A percentile compares a stretch with the other conserved stretches of the same genome.
These are phyloP conservation scores for Suillus americanus DNA, from an alignment of 768 basidiomycete genomes.

Conservation along the genomic window DNA sequence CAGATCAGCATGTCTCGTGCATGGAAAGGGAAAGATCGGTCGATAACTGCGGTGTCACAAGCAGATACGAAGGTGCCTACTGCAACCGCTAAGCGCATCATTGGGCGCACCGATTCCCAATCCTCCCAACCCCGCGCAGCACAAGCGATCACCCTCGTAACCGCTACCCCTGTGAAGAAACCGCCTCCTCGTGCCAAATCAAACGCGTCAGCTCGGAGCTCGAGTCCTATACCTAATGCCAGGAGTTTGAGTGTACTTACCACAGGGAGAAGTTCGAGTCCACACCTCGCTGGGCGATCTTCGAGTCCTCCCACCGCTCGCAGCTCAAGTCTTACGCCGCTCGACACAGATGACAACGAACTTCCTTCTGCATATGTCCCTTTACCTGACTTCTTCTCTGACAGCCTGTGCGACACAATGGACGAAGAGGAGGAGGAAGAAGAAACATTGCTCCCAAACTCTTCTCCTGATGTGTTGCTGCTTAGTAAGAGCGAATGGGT, in stretches of 20 bases:
- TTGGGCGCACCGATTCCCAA: neutral
- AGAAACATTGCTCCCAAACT: conserved; percentile 39
- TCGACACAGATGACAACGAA: conserved; percentile 2
- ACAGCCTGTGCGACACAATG: conserved; percentile 6
- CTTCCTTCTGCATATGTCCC: neutral
- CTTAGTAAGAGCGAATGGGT: conserved; percentile 14
- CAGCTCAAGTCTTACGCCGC: conserved; percentile 8
- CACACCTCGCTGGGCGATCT: neutral
- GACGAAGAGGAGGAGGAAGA: conserved; percentile 34
- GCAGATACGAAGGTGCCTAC: conserved; percentile 16
- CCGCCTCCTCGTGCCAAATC: conserved; percentile 14
- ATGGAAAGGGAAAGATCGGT: conserved; percentile 50
- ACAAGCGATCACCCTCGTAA: conserved; percentile 42
- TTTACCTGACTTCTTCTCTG: neutral
- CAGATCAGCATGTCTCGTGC: conserved; percentile 78
- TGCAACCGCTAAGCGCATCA: conserved; percentile 9
- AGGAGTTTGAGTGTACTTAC: neutral
- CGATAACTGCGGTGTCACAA: conserved; percentile 14
- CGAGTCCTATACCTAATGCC: neutral
- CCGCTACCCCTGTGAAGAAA: conserved; percentile 51
- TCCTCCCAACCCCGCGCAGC: conserved; percentile 9
- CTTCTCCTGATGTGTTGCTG: conserved; percentile 43
- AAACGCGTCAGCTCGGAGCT: conserved; percentile 11
- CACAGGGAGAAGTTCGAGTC: neutral
- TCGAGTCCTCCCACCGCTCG: neutral